A percentile compares a stretch with the other conserved stretches of the same genome.
These are phyloP conservation scores for Trichoderma gracile DNA, from an alignment of 2,329 filamentous ascomycete genomes.

Conservation along the genomic window DNA sequence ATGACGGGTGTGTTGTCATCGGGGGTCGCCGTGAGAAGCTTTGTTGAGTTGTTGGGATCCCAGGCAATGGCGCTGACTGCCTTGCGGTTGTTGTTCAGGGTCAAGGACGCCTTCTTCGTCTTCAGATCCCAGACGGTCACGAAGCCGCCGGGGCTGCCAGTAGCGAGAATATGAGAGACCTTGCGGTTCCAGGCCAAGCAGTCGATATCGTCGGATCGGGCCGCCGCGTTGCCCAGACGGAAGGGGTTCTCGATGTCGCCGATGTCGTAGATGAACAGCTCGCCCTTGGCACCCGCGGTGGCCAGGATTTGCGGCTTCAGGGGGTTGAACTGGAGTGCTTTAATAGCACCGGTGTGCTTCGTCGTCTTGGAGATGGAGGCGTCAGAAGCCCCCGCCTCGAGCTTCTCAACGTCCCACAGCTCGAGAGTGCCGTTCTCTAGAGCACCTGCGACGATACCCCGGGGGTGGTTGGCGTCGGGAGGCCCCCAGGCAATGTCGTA, in stretches of 20 bases:
- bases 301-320: constrained; percentile 87
- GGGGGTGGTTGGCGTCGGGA: constrained; percentile 73
- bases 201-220: constrained; percentile 91
- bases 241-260: constrained; percentile 88
- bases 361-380: constrained; percentile 82
- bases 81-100: constrained; percentile 92
- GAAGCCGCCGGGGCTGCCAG: constrained; percentile 88
- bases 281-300: constrained; percentile 90
- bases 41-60: constrained; percentile 94
- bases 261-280: constrained; percentile 93
- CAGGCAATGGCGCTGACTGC: constrained; percentile 93
- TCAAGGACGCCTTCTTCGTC: constrained; percentile 95
- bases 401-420: constrained; percentile 83
- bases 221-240: constrained; percentile 81
- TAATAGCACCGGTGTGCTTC: constrained; percentile 91
- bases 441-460: constrained; percentile 90
- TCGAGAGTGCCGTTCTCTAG: constrained; percentile 92
- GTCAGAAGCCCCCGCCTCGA: constrained; percentile 61
- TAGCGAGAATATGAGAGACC: constrained; percentile 93
- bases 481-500: constrained; percentile 96
- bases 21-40: constrained; percentile 87
- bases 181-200: constrained; percentile 98
- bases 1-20: constrained; percentile 88
- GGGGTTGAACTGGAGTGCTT: constrained; percentile 95
- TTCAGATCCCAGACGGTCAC: constrained; percentile 99